phyloP scores from a whole-genome alignment of 805 yeast species.

The Pichia manshurica region DNA sequence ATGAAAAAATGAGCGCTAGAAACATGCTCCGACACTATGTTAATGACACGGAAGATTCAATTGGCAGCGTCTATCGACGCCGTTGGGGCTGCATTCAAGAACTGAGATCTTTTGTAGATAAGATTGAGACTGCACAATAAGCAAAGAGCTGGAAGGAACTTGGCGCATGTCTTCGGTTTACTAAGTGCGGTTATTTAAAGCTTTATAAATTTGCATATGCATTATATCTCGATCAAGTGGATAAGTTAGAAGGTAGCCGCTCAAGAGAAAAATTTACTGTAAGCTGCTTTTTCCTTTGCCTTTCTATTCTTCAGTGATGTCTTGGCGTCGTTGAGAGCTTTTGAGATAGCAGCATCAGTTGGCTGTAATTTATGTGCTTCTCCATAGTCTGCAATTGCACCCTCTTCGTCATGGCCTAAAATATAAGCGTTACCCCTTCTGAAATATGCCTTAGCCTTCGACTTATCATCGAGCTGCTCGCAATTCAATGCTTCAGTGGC shows the following conservation, averaged over 20 bases:
- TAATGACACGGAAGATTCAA: background rate
- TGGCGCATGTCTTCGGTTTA: too few species aligned
- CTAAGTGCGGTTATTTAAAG: too few species aligned
- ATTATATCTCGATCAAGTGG: too few species aligned
- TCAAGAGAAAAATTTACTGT: slow-evolving; percentile 55
- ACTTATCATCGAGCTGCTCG: slow-evolving; percentile 53
- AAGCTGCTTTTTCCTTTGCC: slow-evolving; percentile 67
- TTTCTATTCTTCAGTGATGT: slow-evolving; percentile 44
- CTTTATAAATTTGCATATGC: too few species aligned
- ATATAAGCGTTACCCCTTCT: slow-evolving; percentile 77
- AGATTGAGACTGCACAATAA: too few species aligned
- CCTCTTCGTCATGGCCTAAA: slow-evolving; percentile 59
- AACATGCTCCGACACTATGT: background rate
- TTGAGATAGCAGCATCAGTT: slow-evolving; percentile 62
- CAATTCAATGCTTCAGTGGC: slow-evolving; percentile 63
- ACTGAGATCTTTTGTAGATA: too few species aligned
- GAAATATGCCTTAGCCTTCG: slow-evolving; percentile 78
- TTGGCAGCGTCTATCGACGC: background rate
- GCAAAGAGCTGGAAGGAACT: too few species aligned
- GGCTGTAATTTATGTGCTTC: slow-evolving; percentile 63
- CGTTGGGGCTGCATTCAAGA: too few species aligned
- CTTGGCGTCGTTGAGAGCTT: slow-evolving; percentile 59
- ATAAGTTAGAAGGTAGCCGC: background rate
- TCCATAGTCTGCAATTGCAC: slow-evolving; percentile 60
- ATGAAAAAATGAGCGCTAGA: background rate